Conservation (phyloP, 2,329 filamentous ascomycete species). For the Fusarium sp. region DNA sequence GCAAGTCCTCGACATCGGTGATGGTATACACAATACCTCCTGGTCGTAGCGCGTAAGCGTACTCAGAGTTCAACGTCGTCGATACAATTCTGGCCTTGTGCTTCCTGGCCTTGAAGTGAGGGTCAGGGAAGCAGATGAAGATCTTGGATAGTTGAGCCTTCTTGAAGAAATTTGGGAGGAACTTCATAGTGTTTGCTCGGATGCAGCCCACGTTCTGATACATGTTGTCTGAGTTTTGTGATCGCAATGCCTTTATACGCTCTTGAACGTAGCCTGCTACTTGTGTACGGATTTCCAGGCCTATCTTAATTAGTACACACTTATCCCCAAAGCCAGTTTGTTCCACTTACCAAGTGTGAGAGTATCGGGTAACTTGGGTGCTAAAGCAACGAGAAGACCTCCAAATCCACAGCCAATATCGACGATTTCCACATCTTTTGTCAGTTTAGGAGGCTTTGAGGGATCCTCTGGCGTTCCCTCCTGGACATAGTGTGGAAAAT, state of each 20-base stretch:
- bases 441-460: slow-evolving; percentile 45
- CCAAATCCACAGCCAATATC: slow-evolving; percentile 99
- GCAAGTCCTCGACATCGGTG: slow-evolving; percentile 94
- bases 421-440: slow-evolving; percentile 85
- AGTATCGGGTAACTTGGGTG: slow-evolving; percentile 82
- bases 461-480: slow-evolving; percentile 51
- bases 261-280: slow-evolving; percentile 93
- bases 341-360: slow-evolving; percentile 78
- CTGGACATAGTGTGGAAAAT: slow-evolving; percentile 80
- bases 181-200: slow-evolving; percentile 98
- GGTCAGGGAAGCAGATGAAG: slow-evolving; percentile 98
- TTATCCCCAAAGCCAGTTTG: no score
- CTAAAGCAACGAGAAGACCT: slow-evolving; percentile 86
- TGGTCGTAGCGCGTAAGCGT: slow-evolving; percentile 85
- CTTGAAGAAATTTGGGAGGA: slow-evolving; percentile 96
- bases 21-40: slow-evolving; percentile 95
- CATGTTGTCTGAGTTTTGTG: slow-evolving; percentile 66
- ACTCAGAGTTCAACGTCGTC: slow-evolving; percentile 88
- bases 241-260: slow-evolving; percentile 83
- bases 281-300: slow-evolving; percentile 91
- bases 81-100: slow-evolving; percentile 97
- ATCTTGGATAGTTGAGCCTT: slow-evolving; percentile 86
- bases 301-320: slow-evolving; percentile 55
- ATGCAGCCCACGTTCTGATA: slow-evolving; percentile 93
- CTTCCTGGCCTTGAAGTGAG: slow-evolving; percentile 97